Conservation (phyloP, 129 eudicot genomes). For the Centrapalus pauciflorus region DNA sequence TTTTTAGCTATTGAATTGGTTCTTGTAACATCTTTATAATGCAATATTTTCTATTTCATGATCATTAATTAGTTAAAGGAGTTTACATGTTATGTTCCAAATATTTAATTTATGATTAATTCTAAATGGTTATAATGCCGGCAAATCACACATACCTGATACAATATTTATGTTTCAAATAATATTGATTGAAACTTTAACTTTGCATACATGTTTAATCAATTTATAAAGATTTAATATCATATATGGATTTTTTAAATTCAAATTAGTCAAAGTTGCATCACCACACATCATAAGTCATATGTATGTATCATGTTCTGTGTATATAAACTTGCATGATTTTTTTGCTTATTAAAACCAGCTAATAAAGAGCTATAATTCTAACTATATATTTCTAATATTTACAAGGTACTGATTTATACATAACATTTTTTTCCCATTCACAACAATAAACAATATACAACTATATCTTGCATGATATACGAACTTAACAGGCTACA, state of each 20-base stretch:
- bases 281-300: neutral
- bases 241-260: neutral
- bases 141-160: too few species aligned
- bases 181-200: neutral
- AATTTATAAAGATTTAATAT: neutral
- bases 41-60: neutral
- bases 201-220: neutral
- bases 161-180: too few species aligned
- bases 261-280: neutral
- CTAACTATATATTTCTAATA: too few species aligned
- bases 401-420: too few species aligned
- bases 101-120: too few species aligned
- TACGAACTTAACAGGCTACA: too few species aligned
- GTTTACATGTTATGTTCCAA: neutral
- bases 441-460: too few species aligned
- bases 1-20: slow-evolving; percentile 17
- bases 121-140: too few species aligned
- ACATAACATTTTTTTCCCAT: too few species aligned
- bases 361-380: slow-evolving; percentile 9
- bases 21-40: slow-evolving; percentile 14
- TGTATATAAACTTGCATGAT: neutral
- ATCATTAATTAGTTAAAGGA: neutral
- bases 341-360: neutral
- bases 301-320: neutral
- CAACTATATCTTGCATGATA: too few species aligned